Percentiles rank a stretch among this genome's conserved stretches.
phyloP scores from a whole-genome alignment of 73 alveolate species.

The Halteria grandinella region DNA sequence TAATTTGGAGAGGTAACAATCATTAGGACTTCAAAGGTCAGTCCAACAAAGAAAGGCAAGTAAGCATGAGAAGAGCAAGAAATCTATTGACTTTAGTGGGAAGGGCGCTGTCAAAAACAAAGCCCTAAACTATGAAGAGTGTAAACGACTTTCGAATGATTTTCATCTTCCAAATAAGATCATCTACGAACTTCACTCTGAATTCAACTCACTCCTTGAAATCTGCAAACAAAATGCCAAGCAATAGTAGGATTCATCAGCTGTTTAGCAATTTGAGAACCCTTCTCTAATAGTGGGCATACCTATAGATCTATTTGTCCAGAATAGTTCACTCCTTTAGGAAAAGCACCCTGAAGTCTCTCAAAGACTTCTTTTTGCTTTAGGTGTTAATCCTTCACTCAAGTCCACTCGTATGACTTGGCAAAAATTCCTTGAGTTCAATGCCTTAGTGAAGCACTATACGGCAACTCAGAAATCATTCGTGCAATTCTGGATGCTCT shows the following conservation, averaged over 20 bases:
- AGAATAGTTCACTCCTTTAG: conserved; percentile 4
- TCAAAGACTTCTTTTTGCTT: conserved; percentile 32
- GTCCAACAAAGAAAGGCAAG: too few relatives aligned
- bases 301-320: conserved; percentile 5
- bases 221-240: conserved; percentile 31
- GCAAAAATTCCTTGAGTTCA: conserved; percentile 7
- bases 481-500: conserved; percentile 40
- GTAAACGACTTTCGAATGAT: conserved; percentile 43
- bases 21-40: too few relatives aligned
- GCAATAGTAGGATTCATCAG: neutral
- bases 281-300: conserved; percentile 7
- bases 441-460: conserved; percentile 23
- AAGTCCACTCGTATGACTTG: conserved; percentile 19
- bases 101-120: neutral
- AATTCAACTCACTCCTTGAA: conserved; percentile 21
- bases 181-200: conserved; percentile 57
- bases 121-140: conserved; percentile 39
- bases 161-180: conserved; percentile 43
- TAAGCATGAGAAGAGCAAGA: too few relatives aligned
- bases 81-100: too few relatives aligned
- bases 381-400: neutral
- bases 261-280: neutral
- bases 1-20: too few relatives aligned
- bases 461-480: conserved; percentile 11
- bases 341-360: conserved; percentile 46